Percentiles rank a stretch among this genome's conserved stretches.
Evolutionary conservation across 306 rosid species (phyloP).

Genomic region (Corylus heterophylla): DNA sequence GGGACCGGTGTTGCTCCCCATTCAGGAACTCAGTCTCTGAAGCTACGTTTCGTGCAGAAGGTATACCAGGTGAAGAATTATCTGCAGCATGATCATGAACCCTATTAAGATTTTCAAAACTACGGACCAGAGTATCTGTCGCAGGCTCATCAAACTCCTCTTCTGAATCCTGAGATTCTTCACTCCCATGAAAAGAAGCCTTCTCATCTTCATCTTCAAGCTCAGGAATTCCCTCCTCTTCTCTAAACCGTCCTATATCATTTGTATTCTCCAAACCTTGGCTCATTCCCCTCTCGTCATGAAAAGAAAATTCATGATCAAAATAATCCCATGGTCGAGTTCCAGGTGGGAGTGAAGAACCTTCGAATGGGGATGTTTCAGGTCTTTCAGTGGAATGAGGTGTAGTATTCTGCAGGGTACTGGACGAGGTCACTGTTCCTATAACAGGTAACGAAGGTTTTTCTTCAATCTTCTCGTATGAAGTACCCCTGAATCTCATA

Average conservation of each 20-base stretch:
- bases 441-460: constrained; percentile 52
- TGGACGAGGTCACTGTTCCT: constrained; percentile 65
- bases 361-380: constrained; percentile 48
- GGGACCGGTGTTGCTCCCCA: constrained; percentile 53
- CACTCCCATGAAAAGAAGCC: constrained; percentile 49
- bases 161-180: constrained; percentile 67
- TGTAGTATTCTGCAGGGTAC: constrained; percentile 38
- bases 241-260: constrained; percentile 50
- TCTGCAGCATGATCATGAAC: constrained; percentile 47
- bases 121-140: constrained; percentile 62
- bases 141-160: constrained; percentile 86
- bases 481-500: constrained; percentile 59
- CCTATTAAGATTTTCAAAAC: constrained; percentile 72
- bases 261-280: constrained; percentile 46
- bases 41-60: constrained; percentile 41
- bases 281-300: constrained; percentile 53
- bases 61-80: constrained; percentile 40
- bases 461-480: constrained; percentile 65
- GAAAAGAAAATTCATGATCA: constrained; percentile 72
- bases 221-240: constrained; percentile 74
- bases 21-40: constrained; percentile 55
- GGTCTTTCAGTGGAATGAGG: constrained; percentile 43
- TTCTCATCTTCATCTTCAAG: constrained; percentile 71
- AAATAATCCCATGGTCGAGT: constrained; percentile 87
- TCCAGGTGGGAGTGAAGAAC: constrained; percentile 57